These are phyloP conservation scores for Eucalyptus cloeziana DNA, from an alignment of 345 rosid genomes.

Conservation along the genomic window DNA sequence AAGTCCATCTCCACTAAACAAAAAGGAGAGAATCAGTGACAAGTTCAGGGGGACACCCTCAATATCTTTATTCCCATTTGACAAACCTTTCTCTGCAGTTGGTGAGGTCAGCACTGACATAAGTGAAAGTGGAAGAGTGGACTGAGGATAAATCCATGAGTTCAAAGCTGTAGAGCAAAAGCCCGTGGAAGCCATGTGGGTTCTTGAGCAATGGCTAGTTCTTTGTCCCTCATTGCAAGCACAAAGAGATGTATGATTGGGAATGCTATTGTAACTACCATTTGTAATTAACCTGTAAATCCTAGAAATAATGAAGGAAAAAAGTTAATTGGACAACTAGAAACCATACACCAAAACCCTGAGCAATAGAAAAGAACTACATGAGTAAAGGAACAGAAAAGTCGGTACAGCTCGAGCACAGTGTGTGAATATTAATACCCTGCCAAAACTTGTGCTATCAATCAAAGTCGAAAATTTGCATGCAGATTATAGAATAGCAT, in stretches of 20 bases:
- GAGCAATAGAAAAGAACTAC: neutral
- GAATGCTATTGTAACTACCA: slow-evolving; percentile 34
- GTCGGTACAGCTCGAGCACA: neutral
- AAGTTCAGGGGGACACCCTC: neutral
- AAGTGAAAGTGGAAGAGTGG: slow-evolving; percentile 64
- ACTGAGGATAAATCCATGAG: slow-evolving; percentile 95
- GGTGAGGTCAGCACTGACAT: slow-evolving; percentile 48
- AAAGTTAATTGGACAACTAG: neutral
- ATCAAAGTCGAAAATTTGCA: neutral
- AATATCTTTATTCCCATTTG: neutral
- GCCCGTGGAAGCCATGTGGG: slow-evolving; percentile 20
- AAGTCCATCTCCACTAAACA: slow-evolving; percentile 50
- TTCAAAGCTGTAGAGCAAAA: slow-evolving; percentile 41
- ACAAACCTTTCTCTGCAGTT: slow-evolving; percentile 60
- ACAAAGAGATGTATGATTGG: neutral
- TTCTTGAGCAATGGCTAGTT: slow-evolving; percentile 11
- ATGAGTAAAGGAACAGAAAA: neutral
- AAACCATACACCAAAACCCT: neutral
- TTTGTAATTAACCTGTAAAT: slow-evolving; percentile 46
- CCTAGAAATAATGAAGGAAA: slow-evolving; percentile 27
- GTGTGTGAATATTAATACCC: neutral
- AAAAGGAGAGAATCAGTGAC: neutral
- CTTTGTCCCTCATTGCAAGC: neutral
- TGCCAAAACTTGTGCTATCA: neutral
- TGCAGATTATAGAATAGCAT: neutral